Evolutionary conservation across 345 rosid species (phyloP).

Genomic region (Aquilaria malaccensis): DNA sequence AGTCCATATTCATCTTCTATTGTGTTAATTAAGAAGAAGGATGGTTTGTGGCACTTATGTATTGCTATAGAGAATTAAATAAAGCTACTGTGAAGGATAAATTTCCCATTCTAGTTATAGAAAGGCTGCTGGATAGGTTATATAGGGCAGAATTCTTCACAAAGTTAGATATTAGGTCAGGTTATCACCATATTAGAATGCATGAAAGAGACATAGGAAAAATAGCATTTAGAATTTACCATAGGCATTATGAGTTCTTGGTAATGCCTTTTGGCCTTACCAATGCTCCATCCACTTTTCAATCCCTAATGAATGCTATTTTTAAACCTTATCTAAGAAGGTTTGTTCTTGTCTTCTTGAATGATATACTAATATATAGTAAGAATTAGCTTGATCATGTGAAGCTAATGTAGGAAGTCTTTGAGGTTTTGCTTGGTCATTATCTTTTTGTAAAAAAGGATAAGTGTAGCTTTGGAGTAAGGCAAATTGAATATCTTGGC

Average conservation of each 20-base stretch:
- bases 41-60: background rate
- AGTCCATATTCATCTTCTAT: background rate
- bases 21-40: background rate
- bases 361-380: too few species aligned
- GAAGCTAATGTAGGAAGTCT: background rate
- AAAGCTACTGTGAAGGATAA: background rate
- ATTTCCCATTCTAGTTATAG: background rate
- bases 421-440: background rate
- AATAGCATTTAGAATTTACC: too few species aligned
- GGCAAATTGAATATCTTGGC: background rate
- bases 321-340: background rate
- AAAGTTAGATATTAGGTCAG: background rate
- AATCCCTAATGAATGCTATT: background rate
- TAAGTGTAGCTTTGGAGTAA: constrained; percentile 1
- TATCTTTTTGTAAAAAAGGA: background rate
- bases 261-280: too few species aligned
- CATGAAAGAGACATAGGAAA: background rate
- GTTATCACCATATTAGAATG: background rate
- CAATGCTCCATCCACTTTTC: constrained; percentile 1
- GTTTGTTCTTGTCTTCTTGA: background rate
- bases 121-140: background rate
- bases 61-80: background rate
- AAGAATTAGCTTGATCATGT: background rate
- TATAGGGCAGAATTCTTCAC: background rate
- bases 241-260: too few species aligned